Base-by-base conservation (phyloP, 2,329 filamentous ascomycete genomes). In the Stagonosporopsis chrysanthemi region DNA sequence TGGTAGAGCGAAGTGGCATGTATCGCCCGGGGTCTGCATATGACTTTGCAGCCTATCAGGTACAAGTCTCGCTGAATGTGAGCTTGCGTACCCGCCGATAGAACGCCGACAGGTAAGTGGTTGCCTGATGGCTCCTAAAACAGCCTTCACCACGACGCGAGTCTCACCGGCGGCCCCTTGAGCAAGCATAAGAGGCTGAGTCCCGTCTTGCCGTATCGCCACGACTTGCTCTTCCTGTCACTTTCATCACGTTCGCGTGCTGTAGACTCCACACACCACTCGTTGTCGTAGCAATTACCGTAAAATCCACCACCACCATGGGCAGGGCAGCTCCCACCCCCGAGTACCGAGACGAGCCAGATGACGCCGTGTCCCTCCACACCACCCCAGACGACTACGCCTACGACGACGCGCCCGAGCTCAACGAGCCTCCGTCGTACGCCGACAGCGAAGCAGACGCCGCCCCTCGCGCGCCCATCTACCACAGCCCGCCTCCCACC, bases 381-480 rank as follows among this genome's bases (percentile, higher is more conserved):
- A 77, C 75, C 12, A 76, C 73, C 8, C 75, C 71, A 17, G 72
- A 73, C 41, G 74, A 74, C 52, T 77, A 77, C 58, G 56, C 61
- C 11, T 76, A 77, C 56, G 68, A 73, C 42, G 75, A 77, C 56
- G 72, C 71, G 1, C 71, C 72, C n/a, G 71, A 75, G 23, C 65
- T 69, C 23, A 62, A 55, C 11, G 68, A 23, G 4, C 76, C 75
- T 2, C 76, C 75, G 2, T 72, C 76, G 4, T 78, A 78, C 52
- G 56, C 63, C 22, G 75, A 77, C 41, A 71, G 69, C 56, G 71
- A 74, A 43, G 63, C 58, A n/a, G 67, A 55, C 33, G 56, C 52
- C 43, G 23, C 64, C 6, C 22, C 56, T 38, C 44, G 47, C 11
- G 42, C 66, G 4, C 62, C 61, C 38, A 63, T 71, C 50, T 61